A percentile compares a stretch with the other conserved stretches of the same genome.
Evolutionary conservation across 179 eudicot genomes (phyloP).

Genomic region (Spinacia oleracea): DNA sequence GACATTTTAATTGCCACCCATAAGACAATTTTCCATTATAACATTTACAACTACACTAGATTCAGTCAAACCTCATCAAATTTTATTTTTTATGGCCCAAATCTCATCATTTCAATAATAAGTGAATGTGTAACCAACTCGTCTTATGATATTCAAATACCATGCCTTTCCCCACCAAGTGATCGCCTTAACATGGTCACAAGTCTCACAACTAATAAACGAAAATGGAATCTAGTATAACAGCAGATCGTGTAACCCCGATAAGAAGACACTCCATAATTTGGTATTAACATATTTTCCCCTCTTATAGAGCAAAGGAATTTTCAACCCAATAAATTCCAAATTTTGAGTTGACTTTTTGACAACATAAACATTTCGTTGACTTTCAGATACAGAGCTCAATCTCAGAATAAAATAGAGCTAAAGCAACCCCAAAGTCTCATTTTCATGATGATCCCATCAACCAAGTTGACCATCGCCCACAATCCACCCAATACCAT

Average conservation of each 20-base stretch:
- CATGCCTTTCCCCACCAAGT: not conserved
- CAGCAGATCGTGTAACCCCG: not conserved
- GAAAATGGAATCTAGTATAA: not conserved
- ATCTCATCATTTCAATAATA: not conserved
- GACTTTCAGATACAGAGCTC: conserved; percentile 1
- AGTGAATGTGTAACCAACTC: not conserved
- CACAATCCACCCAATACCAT: not conserved
- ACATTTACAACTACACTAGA: not conserved
- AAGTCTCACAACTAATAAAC: not conserved
- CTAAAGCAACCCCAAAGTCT: not conserved
- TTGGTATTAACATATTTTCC: not conserved
- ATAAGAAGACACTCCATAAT: not conserved
- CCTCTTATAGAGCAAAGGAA: not conserved
- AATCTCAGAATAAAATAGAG: not conserved
- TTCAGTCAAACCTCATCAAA: not conserved
- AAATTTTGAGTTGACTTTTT: conserved; percentile 11
- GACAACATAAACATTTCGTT: not conserved
- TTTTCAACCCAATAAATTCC: not conserved
- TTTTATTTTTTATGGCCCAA: not conserved
- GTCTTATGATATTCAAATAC: not conserved
- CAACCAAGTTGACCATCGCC: not conserved
- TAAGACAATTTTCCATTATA: not conserved
- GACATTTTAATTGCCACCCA: not conserved
- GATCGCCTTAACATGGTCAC: conserved; percentile 1
- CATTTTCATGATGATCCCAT: not conserved